Conservation (phyloP, 2,329 filamentous ascomycete genomes). For the Diplodia seriata region DNA sequence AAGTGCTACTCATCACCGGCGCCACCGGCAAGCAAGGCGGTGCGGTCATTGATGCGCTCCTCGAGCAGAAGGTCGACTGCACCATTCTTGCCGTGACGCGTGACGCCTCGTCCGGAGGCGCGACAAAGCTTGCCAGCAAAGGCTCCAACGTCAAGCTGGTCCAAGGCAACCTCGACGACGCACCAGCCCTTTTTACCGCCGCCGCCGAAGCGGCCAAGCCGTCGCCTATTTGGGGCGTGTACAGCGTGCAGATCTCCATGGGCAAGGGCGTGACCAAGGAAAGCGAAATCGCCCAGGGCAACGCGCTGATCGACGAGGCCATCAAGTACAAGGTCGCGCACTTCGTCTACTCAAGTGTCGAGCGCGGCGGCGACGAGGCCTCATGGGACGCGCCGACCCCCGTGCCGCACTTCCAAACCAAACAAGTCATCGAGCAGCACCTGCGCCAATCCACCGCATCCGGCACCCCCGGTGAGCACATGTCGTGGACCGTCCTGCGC, state of each 20-base stretch:
- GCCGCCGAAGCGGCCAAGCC: conserved; percentile 46
- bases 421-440: conserved; percentile 68
- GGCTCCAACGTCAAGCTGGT: conserved; percentile 61
- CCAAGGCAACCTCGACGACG: conserved; percentile 63
- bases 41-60: conserved; percentile 52
- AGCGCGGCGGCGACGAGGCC: conserved; percentile 64
- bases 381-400: conserved; percentile 56
- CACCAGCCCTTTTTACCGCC: conserved; percentile 57
- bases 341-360: conserved; percentile 70
- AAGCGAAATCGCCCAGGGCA: conserved; percentile 63
- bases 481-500: conserved; percentile 68
- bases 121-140: conserved; percentile 56
- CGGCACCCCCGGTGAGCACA: conserved; percentile 47
- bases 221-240: conserved; percentile 64
- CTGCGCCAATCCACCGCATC: conserved; percentile 57
- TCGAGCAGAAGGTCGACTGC: conserved; percentile 46
- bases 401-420: conserved; percentile 68
- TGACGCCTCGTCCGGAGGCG: conserved; percentile 58
- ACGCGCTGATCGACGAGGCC: conserved; percentile 63
- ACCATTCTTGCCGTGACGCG: conserved; percentile 68
- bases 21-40: conserved; percentile 58
- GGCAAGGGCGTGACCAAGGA: conserved; percentile 53
- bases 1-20: conserved; percentile 53
- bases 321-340: conserved; percentile 62
- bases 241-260: conserved; percentile 63